Base-by-base conservation (phyloP, 371 early-diverging fungal genomes). In the Mucor velutinosus region DNA sequence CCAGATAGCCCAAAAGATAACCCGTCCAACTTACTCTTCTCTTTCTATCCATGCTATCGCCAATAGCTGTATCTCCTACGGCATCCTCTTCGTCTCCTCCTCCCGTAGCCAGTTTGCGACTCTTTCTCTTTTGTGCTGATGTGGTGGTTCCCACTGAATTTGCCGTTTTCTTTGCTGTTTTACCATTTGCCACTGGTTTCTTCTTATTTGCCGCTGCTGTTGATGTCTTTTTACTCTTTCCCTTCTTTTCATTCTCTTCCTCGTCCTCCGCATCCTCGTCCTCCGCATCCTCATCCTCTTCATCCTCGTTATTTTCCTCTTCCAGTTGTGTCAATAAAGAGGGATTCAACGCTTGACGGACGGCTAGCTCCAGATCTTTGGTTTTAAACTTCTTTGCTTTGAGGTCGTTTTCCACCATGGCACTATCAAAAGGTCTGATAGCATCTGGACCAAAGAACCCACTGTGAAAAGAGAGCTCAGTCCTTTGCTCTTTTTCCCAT, bases 361-460 rank as follows among this genome's bases (percentile, higher is more conserved):
- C 76, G 4, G 79, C 76, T 23, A 61, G 29, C 57, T 76, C 74
- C 7, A 78, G 68, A 43, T 76, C 76, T 47, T 74, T 78, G 45
- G 70, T 68, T 59, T 74, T 76, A 66, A 74, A 78, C 17, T 78
- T 78, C 7, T 78, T 78, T 45, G 71, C 79, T 43, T 71, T 66
- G 7, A 78, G 59, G 30, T 78, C 76, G 14, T 55, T 66, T 49
- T 73, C 70, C 7, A 78, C 79, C 23, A 25, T 43, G 1, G 57
- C 69, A 57, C 43, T 56, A 58, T 78, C 49, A 67, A 78, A 78
- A 14, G 79, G 74, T 47, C 74, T 64, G 32, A 78, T 76, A 47
- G 69, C 66, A 41, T 78, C 79, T 17, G 74, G 68, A 21, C 79
- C 79, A 65, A 78, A 76, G 41, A 78, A 78, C n/a, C 79, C 79